Evolutionary conservation across 1,139 yeast species (phyloP).

Genomic region (Blastobotrys capitulatus): DNA sequence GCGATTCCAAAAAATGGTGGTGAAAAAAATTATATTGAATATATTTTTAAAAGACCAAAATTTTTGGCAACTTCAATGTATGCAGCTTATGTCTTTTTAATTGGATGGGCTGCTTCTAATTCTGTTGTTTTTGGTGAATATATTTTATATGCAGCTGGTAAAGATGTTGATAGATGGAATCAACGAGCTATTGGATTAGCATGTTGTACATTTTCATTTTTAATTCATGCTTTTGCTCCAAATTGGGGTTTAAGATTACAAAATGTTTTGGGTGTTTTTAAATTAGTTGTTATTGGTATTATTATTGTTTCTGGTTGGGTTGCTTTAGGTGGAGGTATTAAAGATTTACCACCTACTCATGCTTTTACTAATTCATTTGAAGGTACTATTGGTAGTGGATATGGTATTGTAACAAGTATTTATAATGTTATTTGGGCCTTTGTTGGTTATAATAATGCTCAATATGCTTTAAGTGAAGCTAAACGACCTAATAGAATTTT

Average conservation of each 20-base stretch:
- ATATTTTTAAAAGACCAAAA: slow-evolving; percentile 61
- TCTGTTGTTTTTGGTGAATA: slow-evolving; percentile 47
- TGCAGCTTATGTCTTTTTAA: slow-evolving; percentile 66
- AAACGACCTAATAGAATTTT: slow-evolving; percentile 64
- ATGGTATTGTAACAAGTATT: slow-evolving; percentile 70
- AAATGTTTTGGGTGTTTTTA: slow-evolving; percentile 65
- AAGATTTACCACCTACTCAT: slow-evolving; percentile 45
- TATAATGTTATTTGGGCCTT: slow-evolving; percentile 81
- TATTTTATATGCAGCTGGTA: slow-evolving; percentile 62
- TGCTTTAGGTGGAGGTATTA: slow-evolving; percentile 67
- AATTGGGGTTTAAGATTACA: slow-evolving; percentile 64
- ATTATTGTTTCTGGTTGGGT: slow-evolving; percentile 78
- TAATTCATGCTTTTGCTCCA: slow-evolving; percentile 57
- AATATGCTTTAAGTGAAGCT: slow-evolving; percentile 77
- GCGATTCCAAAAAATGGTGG: slow-evolving; percentile 86
- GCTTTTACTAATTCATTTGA: slow-evolving; percentile 58
- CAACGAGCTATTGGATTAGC: slow-evolving; percentile 72
- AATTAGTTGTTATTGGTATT: slow-evolving; percentile 59
- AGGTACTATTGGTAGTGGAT: slow-evolving; percentile 57
- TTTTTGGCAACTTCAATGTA: slow-evolving; percentile 70
- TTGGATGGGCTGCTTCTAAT: slow-evolving; percentile 86
- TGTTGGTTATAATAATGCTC: slow-evolving; percentile 50
- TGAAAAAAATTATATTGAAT: slow-evolving; percentile 77
- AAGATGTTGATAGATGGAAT: slow-evolving; percentile 65
- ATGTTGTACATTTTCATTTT: slow-evolving; percentile 65